phyloP scores from a whole-genome alignment of 208 protist genomes.

The Trypanosoma rangeli region DNA sequence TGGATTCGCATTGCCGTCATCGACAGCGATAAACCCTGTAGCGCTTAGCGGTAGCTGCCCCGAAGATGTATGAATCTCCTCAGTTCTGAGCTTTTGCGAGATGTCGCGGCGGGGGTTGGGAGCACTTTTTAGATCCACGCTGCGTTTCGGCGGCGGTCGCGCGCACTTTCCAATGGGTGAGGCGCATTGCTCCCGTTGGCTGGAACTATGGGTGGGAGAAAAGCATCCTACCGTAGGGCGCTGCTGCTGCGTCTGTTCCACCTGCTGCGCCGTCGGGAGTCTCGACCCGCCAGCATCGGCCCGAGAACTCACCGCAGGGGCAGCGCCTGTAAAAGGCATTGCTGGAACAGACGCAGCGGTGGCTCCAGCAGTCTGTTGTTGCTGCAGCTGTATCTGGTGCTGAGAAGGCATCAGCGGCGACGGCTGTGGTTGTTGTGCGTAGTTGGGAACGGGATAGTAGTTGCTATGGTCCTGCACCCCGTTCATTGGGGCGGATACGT shows the following conservation, averaged over 20 bases:
- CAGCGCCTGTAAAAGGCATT: not conserved
- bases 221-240: not conserved
- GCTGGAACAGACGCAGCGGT: not conserved
- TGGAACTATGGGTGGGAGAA: conserved; percentile 1
- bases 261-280: not conserved
- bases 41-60: conserved; percentile 67
- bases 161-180: conserved; percentile 20
- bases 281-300: not conserved
- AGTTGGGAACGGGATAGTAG: conserved; percentile 10
- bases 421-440: conserved; percentile 11
- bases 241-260: conserved; percentile 13
- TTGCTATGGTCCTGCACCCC: conserved; percentile 3
- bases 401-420: conserved; percentile 3
- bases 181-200: not conserved
- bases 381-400: not conserved
- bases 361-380: not conserved
- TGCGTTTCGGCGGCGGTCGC: conserved; percentile 36
- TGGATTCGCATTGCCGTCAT: conserved; percentile 88
- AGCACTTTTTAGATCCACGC: conserved; percentile 50
- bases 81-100: conserved; percentile 3
- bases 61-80: conserved; percentile 48
- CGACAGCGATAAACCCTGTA: conserved; percentile 74
- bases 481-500: not conserved
- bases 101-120: conserved; percentile 67
- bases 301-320: not conserved